Evolutionary conservation across 352 stramenopile genomes (phyloP).

Genomic region (Phytophthora litchii): DNA sequence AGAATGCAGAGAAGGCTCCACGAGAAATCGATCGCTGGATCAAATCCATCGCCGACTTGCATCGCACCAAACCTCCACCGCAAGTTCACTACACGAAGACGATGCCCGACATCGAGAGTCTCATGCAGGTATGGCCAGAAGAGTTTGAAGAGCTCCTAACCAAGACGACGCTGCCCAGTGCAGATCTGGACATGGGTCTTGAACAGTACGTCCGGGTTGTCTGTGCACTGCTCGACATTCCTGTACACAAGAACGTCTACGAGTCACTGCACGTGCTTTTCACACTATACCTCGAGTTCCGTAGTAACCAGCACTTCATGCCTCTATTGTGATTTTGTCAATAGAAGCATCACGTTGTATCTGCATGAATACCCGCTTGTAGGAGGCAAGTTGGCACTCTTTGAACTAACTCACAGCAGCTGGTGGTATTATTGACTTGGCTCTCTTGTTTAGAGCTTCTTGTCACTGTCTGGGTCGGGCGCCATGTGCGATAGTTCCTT

Average conservation of each 20-base stretch:
- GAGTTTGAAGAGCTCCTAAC: constrained; percentile 83
- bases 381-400: too few species aligned
- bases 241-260: constrained; percentile 94
- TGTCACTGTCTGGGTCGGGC: constrained; percentile 17
- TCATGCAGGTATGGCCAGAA: constrained; percentile 94
- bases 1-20: constrained; percentile 93
- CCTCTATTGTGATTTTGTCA: constrained; percentile 27
- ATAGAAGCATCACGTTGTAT: constrained; percentile 18
- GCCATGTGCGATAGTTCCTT: constrained; percentile 33
- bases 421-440: background rate
- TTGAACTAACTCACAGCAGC: background rate
- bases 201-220: constrained; percentile 94
- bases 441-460: constrained; percentile 21
- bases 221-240: constrained; percentile 95
- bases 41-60: constrained; percentile 94
- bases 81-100: constrained; percentile 93
- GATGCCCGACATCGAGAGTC: constrained; percentile 95
- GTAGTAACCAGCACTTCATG: constrained; percentile 94
- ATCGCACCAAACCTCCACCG: constrained; percentile 92
- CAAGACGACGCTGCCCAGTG: constrained; percentile 73
- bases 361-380: too few species aligned
- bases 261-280: constrained; percentile 96
- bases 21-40: constrained; percentile 96
- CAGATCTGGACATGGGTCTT: constrained; percentile 91
- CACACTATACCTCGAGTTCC: constrained; percentile 93